Evolutionary conservation across 139 green algal species (phyloP).

Genomic region (Tetraselmis chui): DNA sequence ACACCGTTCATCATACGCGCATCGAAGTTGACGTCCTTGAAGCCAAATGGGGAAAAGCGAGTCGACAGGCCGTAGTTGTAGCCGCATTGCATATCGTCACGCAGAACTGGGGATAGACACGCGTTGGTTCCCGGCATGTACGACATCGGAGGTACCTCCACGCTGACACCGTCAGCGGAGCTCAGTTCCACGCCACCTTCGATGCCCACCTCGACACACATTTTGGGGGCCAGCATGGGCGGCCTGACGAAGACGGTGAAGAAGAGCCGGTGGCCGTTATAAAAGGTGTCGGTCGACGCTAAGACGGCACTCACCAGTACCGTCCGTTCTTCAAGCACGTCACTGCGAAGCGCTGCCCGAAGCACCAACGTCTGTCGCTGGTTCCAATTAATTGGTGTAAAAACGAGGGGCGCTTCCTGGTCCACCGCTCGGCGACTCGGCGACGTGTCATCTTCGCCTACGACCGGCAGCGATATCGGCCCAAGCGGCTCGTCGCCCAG

Average conservation of each 20-base stretch:
- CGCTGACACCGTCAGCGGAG: not conserved
- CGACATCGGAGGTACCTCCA: not conserved
- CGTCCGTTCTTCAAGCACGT: not conserved
- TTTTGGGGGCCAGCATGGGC: not conserved
- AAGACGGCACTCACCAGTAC: not conserved
- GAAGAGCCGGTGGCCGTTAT: not conserved
- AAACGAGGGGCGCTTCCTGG: not conserved
- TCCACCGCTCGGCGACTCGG: not conserved
- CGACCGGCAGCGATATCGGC: not conserved
- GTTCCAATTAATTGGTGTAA: not conserved
- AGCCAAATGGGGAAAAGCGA: not conserved
- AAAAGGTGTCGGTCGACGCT: not conserved
- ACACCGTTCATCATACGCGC: not conserved
- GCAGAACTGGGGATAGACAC: not conserved
- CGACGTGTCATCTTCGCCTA: no score
- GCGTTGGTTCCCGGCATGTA: not conserved
- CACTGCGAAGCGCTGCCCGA: not conserved
- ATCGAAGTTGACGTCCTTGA: not conserved
- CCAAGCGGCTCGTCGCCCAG: not conserved
- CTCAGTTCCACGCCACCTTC: not conserved
- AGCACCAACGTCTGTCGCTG: not conserved
- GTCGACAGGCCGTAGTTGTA: not conserved
- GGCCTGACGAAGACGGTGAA: not conserved
- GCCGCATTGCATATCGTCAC: not conserved
- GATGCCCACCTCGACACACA: not conserved